A percentile compares a stretch with the other conserved stretches of the same genome.
These are phyloP conservation scores for Oryza meridionalis DNA, from an alignment of 176 grass and related monocot genomes.

Conservation along the genomic window DNA sequence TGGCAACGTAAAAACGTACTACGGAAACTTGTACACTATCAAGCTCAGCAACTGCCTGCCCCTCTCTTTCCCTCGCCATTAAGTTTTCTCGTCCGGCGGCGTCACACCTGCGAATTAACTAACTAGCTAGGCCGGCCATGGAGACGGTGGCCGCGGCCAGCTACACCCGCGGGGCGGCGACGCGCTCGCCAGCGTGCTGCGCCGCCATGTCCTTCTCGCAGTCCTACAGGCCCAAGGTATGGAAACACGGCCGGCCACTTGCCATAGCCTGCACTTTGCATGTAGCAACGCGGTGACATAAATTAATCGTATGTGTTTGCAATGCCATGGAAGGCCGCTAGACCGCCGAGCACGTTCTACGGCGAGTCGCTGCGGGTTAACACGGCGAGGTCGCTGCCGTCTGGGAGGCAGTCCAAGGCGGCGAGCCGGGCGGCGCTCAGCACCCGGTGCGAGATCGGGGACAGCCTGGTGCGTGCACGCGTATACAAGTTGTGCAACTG, in stretches of 20 bases:
- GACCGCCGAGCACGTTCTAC: conserved; percentile 54
- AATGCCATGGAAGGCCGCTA: conserved; percentile 34
- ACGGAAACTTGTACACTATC: not conserved
- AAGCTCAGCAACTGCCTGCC: not conserved
- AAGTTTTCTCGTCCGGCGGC: not conserved
- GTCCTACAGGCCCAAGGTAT: conserved; percentile 54
- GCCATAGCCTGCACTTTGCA: too few species aligned
- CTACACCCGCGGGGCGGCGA: conserved; percentile 53
- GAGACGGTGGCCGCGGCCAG: conserved; percentile 72
- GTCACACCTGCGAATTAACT: not conserved
- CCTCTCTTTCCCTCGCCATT: not conserved
- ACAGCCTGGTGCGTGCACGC: conserved; percentile 62
- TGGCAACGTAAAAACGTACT: not conserved
- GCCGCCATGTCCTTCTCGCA: conserved; percentile 68
- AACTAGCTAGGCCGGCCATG: conserved; percentile 40
- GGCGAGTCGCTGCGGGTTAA: conserved; percentile 68
- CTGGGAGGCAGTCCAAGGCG: conserved; percentile 46
- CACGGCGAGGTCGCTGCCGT: conserved; percentile 34
- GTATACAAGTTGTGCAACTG: too few species aligned
- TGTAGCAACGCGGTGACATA: not conserved
- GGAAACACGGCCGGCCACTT: not conserved
- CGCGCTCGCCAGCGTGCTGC: conserved; percentile 51
- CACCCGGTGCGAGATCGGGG: conserved; percentile 83
- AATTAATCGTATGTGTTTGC: not conserved
- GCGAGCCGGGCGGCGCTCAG: conserved; percentile 52